Base-by-base conservation (phyloP, 768 basidiomycete genomes). In the Collybia mongolica region DNA sequence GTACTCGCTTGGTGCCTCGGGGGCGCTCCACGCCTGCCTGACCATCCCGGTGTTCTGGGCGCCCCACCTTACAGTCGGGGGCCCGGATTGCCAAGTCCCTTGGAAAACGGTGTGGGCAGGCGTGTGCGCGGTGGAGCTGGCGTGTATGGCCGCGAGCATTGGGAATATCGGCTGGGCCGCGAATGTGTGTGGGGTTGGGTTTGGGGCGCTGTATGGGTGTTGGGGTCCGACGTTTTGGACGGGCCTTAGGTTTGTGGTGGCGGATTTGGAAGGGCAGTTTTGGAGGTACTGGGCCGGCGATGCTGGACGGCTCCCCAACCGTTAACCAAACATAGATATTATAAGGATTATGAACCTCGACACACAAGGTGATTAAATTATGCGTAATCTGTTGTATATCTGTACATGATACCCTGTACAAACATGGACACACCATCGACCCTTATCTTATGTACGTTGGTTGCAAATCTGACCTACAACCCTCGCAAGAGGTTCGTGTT, bases 111-210 rank as follows among this genome's bases (percentile, higher is more conserved):
- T 37, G 9, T 52, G 51, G 51, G 38, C 44, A 24, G 24, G 29
- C 2, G 38, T 52, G 14, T 52, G 51, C 24, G 46, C 45, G 2
- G 39, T 42, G 2, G 51, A 52, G 22, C 9, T 46, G 2, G 40
- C 38, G 11, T 46, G 51, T 22, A 46, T 52, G 45, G 39, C 14
- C 14, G 22, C 47, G 20, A 17, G 39, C 19, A 7, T 52, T 28
- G 45, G 45, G 42, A 38, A 52, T 42, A 35, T 52, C n/a, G 45
- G 45, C 2, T 52, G 51, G 51, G 45, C 51, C 29, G 40, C 51
- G n/a, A 52, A 52, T 18, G 7, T 52, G 14, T 47, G 29, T 22
- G 45, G 51, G 15, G 51, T 47, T 6, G 51, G 39, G 6, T 52
- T 52, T 19, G 51, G 51, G 12, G 32, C 22, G 14, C 2, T 28